Conservation (phyloP, 768 basidiomycete species). For the Thelephora ganbajun region DNA sequence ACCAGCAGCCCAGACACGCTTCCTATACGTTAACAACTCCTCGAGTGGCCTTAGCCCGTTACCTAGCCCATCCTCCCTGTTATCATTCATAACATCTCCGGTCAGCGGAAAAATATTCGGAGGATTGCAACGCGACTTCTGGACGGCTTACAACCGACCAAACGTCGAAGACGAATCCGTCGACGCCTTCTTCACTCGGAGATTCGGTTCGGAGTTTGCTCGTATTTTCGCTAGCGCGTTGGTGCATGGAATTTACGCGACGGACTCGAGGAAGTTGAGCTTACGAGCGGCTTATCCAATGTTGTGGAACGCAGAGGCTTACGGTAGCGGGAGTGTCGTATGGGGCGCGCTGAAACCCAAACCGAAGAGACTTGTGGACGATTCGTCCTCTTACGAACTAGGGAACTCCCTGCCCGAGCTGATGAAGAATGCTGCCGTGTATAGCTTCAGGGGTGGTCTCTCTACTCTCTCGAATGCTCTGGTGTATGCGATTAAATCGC, state of each 20-base stretch:
- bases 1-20: slow-evolving; percentile 67
- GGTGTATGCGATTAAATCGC: slow-evolving; percentile 26
- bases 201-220: slow-evolving; percentile 65
- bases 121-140: slow-evolving; percentile 36
- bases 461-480: slow-evolving; percentile 49
- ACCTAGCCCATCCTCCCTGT: slow-evolving; percentile 28
- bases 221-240: slow-evolving; percentile 62
- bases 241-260: slow-evolving; percentile 88
- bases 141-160: background rate
- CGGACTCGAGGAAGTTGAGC: slow-evolving; percentile 64
- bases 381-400: slow-evolving; percentile 26
- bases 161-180: slow-evolving; percentile 58
- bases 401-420: slow-evolving; percentile 27
- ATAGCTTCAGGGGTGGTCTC: slow-evolving; percentile 71
- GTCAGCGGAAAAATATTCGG: slow-evolving; percentile 34
- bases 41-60: slow-evolving; percentile 30
- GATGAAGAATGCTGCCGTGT: slow-evolving; percentile 58
- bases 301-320: slow-evolving; percentile 56
- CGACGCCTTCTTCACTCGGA: slow-evolving; percentile 58
- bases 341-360: slow-evolving; percentile 31
- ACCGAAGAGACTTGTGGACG: slow-evolving; percentile 6
- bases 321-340: slow-evolving; percentile 57
- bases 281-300: slow-evolving; percentile 65
- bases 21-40: slow-evolving; percentile 39
- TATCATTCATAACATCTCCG: slow-evolving; percentile 22